A percentile compares a stretch with the other conserved stretches of the same genome.
Conservation (phyloP, 2,329 filamentous ascomycete genomes). For the Clarireedia paspali region DNA sequence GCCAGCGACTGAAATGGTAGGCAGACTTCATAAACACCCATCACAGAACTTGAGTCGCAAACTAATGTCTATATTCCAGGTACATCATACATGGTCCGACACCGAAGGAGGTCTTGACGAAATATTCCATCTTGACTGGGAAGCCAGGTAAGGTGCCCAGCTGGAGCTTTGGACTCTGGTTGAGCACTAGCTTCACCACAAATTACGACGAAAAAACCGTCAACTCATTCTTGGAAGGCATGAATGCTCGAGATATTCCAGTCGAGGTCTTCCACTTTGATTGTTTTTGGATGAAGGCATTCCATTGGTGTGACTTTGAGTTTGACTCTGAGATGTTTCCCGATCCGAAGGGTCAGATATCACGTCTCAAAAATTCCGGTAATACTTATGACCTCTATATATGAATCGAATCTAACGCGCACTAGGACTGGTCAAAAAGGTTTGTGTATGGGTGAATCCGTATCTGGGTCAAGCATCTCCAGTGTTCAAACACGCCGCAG, state of each 20-base stretch:
- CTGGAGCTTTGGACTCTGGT: conserved; percentile 72
- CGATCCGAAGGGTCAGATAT: conserved; percentile 47
- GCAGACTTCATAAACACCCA: neutral
- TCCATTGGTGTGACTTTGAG: conserved; percentile 58
- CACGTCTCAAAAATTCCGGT: conserved; percentile 42
- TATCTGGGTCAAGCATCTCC: conserved; percentile 54
- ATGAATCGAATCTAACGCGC: neutral
- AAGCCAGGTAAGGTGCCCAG: conserved; percentile 55
- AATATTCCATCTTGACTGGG: conserved; percentile 62
- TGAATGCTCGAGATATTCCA: conserved; percentile 47
- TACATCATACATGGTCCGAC: conserved; percentile 65
- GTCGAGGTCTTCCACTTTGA: conserved; percentile 57
- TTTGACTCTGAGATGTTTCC: conserved; percentile 52
- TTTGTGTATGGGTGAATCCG: conserved; percentile 57
- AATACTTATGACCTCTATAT: neutral
- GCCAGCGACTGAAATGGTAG: conserved; percentile 60
- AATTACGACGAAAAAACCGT: conserved; percentile 53
- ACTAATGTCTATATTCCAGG: conserved; percentile 13
- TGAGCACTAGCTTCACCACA: conserved; percentile 62
- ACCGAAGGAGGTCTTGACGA: conserved; percentile 62
- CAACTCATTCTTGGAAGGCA: conserved; percentile 49
- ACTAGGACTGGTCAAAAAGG: conserved; percentile 33
- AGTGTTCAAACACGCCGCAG: conserved; percentile 46
- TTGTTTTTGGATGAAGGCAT: conserved; percentile 56
- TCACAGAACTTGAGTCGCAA: neutral